Evolutionary conservation across 2,329 filamentous ascomycete species (phyloP).

Genomic region (Hypoxylon sp.): DNA sequence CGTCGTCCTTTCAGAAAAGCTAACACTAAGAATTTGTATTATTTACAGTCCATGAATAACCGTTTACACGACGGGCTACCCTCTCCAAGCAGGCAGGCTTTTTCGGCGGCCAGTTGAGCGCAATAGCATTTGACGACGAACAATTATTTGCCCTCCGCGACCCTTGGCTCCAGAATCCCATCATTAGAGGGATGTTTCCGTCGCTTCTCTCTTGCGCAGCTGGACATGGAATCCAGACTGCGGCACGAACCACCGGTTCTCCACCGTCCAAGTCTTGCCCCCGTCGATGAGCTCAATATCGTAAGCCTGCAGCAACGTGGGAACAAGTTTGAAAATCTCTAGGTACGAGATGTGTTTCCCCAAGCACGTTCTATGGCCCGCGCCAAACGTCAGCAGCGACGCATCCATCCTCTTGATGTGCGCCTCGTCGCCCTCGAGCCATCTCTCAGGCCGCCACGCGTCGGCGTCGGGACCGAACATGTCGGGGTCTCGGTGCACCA

Average conservation of each 20-base stretch:
- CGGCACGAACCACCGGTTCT: constrained; percentile 1
- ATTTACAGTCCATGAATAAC: no score
- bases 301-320: constrained; percentile 23
- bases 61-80: no score
- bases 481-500: constrained; percentile 68
- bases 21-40: no score
- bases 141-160: no score
- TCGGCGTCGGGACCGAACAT: constrained; percentile 72
- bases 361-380: constrained; percentile 42
- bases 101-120: no score
- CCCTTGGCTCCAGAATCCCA: no score
- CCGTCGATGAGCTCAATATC: neutral
- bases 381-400: constrained; percentile 33
- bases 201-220: neutral
- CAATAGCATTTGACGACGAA: no score
- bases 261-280: neutral
- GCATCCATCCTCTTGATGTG: constrained; percentile 31
- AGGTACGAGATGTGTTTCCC: constrained; percentile 47
- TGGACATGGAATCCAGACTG: constrained; percentile 1
- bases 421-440: constrained; percentile 53
- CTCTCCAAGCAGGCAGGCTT: no score
- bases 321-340: constrained; percentile 47
- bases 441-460: constrained; percentile 70
- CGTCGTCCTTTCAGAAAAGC: no score
- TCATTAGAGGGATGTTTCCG: no score